phyloP scores from a whole-genome alignment of 1,284 basidiomycete genomes.

The Omphalotus olearius region DNA sequence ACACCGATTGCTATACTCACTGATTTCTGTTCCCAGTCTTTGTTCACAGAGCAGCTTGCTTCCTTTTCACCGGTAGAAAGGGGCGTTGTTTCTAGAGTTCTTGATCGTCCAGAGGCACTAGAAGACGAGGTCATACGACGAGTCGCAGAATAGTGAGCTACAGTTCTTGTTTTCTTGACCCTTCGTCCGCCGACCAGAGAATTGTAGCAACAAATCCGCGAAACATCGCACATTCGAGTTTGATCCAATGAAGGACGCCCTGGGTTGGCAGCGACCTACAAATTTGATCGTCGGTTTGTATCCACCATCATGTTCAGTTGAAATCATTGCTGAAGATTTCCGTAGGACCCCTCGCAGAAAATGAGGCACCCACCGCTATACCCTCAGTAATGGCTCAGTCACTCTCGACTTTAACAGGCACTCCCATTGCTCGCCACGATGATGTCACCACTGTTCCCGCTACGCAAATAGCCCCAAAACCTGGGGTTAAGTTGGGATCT shows the following conservation, averaged over 20 bases:
- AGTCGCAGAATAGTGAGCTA: constrained; percentile 42
- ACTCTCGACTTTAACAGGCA: no score
- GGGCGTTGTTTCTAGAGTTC: constrained; percentile 32
- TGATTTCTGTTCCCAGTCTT: constrained; percentile 7
- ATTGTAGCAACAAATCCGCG: constrained; percentile 16
- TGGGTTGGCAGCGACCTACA: no score
- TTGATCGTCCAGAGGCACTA: constrained; percentile 34
- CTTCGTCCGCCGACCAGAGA: not conserved
- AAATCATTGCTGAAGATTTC: no score
- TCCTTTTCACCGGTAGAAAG: constrained; percentile 30
- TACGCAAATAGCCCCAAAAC: no score
- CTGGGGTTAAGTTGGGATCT: no score
- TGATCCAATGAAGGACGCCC: not conserved
- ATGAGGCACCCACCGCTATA: no score
- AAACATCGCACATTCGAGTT: constrained; percentile 15
- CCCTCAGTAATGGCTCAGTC: no score
- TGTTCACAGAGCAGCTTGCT: constrained; percentile 30
- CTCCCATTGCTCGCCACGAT: no score
- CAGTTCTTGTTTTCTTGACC: not conserved
- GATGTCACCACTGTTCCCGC: no score
- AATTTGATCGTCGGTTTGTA: no score
- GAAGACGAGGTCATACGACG: constrained; percentile 37
- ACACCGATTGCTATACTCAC: not conserved
- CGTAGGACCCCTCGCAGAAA: no score
- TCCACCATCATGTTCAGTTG: no score